A percentile compares a stretch with the other conserved stretches of the same genome.
phyloP scores from a whole-genome alignment of 805 yeast species.

The Suhomyces faveliae region DNA sequence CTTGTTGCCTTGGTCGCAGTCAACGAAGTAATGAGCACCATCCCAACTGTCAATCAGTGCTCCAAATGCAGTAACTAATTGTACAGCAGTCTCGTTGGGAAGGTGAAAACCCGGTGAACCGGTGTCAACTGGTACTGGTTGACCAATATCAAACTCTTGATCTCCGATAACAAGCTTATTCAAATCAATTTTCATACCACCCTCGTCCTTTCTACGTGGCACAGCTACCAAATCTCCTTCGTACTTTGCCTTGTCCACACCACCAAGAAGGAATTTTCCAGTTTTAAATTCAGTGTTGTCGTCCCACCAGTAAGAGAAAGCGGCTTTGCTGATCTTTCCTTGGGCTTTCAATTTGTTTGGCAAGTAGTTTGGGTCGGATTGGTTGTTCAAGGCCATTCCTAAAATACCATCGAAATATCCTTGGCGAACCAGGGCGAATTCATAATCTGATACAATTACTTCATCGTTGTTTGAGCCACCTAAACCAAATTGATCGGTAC shows the following conservation, averaged over 20 bases:
- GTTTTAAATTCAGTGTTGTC: slow-evolving; percentile 7
- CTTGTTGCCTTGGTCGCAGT: slow-evolving; percentile 8
- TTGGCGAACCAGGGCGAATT: neutral
- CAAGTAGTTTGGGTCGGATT: slow-evolving; percentile 4
- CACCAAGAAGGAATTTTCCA: slow-evolving; percentile 21
- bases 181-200: slow-evolving; percentile 1
- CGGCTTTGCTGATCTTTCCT: slow-evolving; percentile 8
- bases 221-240: slow-evolving; percentile 12
- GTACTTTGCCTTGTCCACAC: slow-evolving; percentile 18
- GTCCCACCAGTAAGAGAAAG: slow-evolving; percentile 16
- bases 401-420: neutral
- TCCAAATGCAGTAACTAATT: slow-evolving; percentile 2
- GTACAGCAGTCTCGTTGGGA: slow-evolving; percentile 2
- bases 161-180: neutral
- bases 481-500: neutral
- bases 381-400: neutral
- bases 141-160: slow-evolving; percentile 9
- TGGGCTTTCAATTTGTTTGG: slow-evolving; percentile 11
- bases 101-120: slow-evolving; percentile 5
- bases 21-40: neutral
- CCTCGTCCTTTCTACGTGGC: slow-evolving; percentile 1
- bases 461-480: neutral
- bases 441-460: neutral
- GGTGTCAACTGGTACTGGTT: slow-evolving; percentile 7
- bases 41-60: neutral